Evolutionary conservation across 2,329 filamentous ascomycete species (phyloP).

Genomic region (Pseudogymnoascus verrucosus): DNA sequence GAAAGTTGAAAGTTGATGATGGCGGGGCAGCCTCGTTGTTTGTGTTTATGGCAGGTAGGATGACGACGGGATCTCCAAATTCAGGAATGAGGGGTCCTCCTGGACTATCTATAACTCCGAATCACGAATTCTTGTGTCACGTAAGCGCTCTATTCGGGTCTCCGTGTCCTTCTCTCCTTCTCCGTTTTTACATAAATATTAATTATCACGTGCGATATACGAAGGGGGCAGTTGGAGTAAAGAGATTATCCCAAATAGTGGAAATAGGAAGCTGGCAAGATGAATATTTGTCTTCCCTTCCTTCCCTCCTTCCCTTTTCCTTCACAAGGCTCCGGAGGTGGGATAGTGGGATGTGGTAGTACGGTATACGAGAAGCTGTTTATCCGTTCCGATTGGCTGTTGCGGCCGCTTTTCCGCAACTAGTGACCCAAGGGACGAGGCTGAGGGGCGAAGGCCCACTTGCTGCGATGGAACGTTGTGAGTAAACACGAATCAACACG

Average conservation of each 20-base stretch:
- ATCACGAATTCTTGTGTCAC: neutral
- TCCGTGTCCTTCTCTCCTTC: neutral
- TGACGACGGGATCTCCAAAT: slow-evolving; percentile 2
- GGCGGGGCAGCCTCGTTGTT: neutral
- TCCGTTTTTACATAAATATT: neutral
- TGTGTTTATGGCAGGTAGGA: neutral
- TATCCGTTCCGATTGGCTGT: neutral
- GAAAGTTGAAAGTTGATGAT: neutral
- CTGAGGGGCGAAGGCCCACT: neutral
- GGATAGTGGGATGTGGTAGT: slow-evolving; percentile 3
- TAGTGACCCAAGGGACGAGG: slow-evolving; percentile 2
- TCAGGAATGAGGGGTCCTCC: neutral
- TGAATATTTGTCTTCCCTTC: neutral
- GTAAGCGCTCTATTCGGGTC: neutral
- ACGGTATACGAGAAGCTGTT: neutral
- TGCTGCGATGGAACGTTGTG: neutral
- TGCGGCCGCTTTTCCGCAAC: neutral
- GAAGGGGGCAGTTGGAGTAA: neutral
- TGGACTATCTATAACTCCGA: slow-evolving; percentile 1
- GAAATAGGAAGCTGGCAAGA: neutral
- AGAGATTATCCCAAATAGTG: neutral
- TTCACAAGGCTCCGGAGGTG: neutral
- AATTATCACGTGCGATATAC: neutral
- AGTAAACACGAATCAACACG: neutral
- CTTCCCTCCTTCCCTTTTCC: neutral